Evolutionary conservation across 768 basidiomycete species (phyloP).

Genomic region (Calocybe gangraenosa): DNA sequence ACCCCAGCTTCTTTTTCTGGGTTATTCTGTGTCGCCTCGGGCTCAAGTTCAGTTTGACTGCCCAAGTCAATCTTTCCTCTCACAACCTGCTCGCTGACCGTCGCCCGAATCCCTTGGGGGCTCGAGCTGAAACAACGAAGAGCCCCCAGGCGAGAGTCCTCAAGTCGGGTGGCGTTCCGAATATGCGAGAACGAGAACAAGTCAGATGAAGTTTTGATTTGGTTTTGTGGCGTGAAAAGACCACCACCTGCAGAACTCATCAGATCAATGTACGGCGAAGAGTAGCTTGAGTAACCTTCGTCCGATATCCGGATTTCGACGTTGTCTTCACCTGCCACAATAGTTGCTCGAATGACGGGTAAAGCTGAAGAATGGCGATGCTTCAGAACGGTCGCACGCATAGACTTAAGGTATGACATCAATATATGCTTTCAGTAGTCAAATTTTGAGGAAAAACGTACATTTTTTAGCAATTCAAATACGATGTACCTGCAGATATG

Average conservation of each 20-base stretch:
- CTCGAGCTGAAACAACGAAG: conserved; percentile 59
- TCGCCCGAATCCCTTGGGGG: conserved; percentile 65
- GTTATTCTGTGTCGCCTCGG: conserved; percentile 23
- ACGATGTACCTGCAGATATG: conserved; percentile 61
- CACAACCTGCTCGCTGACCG: conserved; percentile 74
- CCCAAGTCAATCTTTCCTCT: conserved; percentile 33
- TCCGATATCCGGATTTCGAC: conserved; percentile 88
- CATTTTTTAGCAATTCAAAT: conserved; percentile 89
- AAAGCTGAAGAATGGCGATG: conserved; percentile 39
- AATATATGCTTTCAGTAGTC: background rate
- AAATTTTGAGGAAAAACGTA: conserved; percentile 29
- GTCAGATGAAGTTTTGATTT: conserved; percentile 62
- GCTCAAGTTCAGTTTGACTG: conserved; percentile 16
- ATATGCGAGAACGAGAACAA: conserved; percentile 88
- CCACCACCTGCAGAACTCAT: conserved; percentile 58
- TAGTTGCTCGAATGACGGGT: conserved; percentile 71
- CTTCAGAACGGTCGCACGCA: conserved; percentile 59
- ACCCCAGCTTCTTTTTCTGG: conserved; percentile 42
- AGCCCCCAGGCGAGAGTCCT: conserved; percentile 62
- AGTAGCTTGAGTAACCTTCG: conserved; percentile 50
- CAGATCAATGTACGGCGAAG: conserved; percentile 4
- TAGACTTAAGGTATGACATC: conserved; percentile 42
- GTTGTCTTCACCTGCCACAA: conserved; percentile 69
- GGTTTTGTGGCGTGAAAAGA: conserved; percentile 42
- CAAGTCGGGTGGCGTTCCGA: conserved; percentile 68